Evolutionary conservation across 2,329 filamentous ascomycete genomes (phyloP).

Genomic region (Monilinia polystroma): DNA sequence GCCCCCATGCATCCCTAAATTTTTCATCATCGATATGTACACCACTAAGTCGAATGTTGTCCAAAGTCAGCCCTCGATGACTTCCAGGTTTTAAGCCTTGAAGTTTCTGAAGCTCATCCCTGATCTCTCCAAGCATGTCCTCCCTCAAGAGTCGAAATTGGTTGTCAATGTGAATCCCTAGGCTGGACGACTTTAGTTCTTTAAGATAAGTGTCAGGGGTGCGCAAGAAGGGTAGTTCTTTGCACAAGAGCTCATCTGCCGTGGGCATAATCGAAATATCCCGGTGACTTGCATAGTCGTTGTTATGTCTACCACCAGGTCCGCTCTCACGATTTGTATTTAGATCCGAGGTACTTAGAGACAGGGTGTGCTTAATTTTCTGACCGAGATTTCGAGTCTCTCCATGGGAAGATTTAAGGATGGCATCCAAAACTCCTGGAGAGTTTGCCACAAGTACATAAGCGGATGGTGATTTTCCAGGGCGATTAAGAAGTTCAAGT

Average conservation of each 20-base stretch:
- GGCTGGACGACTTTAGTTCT: conserved; percentile 43
- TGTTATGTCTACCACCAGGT: conserved; percentile 71
- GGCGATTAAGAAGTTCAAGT: conserved; percentile 46
- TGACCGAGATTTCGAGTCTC: conserved; percentile 42
- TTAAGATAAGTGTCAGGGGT: conserved; percentile 49
- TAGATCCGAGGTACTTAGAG: conserved; percentile 28
- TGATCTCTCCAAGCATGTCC: conserved; percentile 66
- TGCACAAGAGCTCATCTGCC: conserved; percentile 59
- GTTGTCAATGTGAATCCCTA: conserved; percentile 60
- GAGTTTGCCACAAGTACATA: conserved; percentile 38
- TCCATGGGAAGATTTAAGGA: conserved; percentile 30
- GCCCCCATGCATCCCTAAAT: conserved; percentile 38
- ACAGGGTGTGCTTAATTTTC: conserved; percentile 45
- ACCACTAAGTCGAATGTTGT: conserved; percentile 26
- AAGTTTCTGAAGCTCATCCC: conserved; percentile 57
- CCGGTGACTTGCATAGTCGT: conserved; percentile 63
- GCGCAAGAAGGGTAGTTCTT: conserved; percentile 54
- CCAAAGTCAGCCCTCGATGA: conserved; percentile 43
- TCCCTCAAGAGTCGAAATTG: conserved; percentile 71
- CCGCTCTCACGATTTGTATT: conserved; percentile 15
- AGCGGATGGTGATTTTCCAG: conserved; percentile 30
- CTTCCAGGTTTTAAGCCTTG: conserved; percentile 50
- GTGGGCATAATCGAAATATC: conserved; percentile 65
- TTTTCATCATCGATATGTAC: conserved; percentile 27
- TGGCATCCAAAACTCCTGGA: conserved; percentile 31